Conservation (phyloP, 1,284 basidiomycete species). For the Bondarzewia mesenterica region DNA sequence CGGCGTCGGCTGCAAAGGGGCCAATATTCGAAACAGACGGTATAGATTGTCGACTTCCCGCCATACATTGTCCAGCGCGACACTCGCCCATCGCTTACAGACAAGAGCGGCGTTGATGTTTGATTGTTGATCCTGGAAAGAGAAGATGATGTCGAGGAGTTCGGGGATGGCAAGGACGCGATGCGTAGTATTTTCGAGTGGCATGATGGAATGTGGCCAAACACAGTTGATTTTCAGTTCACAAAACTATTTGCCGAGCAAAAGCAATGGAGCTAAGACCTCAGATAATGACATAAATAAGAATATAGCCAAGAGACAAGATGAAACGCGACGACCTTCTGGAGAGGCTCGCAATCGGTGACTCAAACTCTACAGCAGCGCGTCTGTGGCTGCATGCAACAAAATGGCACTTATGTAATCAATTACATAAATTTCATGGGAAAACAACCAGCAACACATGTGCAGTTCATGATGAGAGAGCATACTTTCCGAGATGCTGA, state of each 20-base stretch:
- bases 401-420: too few species aligned
- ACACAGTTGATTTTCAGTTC: not conserved
- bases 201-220: not conserved
- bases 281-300: not conserved
- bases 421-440: too few species aligned
- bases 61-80: constrained; percentile 46
- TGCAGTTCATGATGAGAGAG: too few species aligned
- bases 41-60: constrained; percentile 35
- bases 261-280: not conserved
- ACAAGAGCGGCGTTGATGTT: constrained; percentile 39
- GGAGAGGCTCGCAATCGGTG: too few species aligned
- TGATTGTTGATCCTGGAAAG: constrained; percentile 25
- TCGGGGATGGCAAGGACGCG: constrained; percentile 41
- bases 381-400: too few species aligned
- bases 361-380: too few species aligned
- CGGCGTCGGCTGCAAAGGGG: constrained; percentile 21
- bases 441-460: too few species aligned
- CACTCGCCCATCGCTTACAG: constrained; percentile 42
- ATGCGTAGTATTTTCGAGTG: constrained; percentile 7
- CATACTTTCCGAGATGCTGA: too few species aligned
- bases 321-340: not conserved
- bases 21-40: constrained; percentile 38
- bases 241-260: not conserved
- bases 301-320: not conserved
- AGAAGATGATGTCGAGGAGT: constrained; percentile 41